Percentiles rank a stretch among this genome's conserved stretches.
Evolutionary conservation across 1,284 basidiomycete genomes (phyloP).

Genomic region (Fomitopsis pinicola): DNA sequence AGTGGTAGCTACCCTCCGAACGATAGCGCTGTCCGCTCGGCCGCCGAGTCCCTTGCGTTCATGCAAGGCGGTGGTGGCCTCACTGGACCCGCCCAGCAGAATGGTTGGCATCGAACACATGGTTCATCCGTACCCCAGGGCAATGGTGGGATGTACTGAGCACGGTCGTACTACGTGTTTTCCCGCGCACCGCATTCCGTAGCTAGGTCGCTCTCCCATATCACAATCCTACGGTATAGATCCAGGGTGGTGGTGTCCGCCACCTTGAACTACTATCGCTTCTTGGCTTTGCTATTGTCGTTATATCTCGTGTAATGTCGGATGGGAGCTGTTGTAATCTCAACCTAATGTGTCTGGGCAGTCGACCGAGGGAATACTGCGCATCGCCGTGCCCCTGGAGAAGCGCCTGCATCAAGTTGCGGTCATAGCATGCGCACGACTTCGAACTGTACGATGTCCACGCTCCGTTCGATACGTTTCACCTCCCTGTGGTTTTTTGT

Average conservation of each 20-base stretch:
- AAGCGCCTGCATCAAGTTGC: no score
- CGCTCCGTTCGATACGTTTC: no score
- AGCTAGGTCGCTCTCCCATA: no score
- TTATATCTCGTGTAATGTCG: not conserved
- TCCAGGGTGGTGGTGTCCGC: no score
- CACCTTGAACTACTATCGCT: not conserved
- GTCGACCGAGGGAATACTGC: no score
- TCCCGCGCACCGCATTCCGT: no score
- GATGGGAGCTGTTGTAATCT: not conserved
- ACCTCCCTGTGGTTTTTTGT: no score
- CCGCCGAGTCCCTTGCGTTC: slow-evolving; percentile 20
- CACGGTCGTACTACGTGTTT: not conserved
- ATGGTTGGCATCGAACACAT: slow-evolving; percentile 4
- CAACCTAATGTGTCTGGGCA: not conserved
- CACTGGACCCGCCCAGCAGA: not conserved
- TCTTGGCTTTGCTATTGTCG: not conserved
- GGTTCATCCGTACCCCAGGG: not conserved
- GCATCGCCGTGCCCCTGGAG: no score
- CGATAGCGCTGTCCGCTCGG: slow-evolving; percentile 16
- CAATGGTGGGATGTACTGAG: slow-evolving; percentile 2
- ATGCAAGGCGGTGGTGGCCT: slow-evolving; percentile 15
- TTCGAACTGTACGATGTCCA: no score
- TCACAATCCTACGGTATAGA: no score
- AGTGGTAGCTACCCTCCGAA: slow-evolving; percentile 13
- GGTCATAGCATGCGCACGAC: no score